These are phyloP conservation scores for Ascocoryne sarcoides DNA, from an alignment of 2,329 filamentous ascomycete species.

Conservation along the genomic window DNA sequence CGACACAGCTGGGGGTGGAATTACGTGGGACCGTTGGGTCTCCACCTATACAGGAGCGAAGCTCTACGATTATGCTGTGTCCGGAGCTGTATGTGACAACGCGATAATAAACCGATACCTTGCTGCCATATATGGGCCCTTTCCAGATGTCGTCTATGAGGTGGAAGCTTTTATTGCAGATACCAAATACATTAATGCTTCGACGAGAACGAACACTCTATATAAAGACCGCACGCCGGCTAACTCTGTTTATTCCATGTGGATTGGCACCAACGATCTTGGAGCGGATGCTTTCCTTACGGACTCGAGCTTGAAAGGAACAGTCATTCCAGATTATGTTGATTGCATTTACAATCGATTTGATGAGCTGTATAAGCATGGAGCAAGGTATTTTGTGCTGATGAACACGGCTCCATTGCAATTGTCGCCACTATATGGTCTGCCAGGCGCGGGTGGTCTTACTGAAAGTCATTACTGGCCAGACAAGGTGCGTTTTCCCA, in stretches of 20 bases:
- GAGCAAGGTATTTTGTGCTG: conserved; percentile 63
- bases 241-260: conserved; percentile 65
- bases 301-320: conserved; percentile 48
- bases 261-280: conserved; percentile 77
- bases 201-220: conserved; percentile 30
- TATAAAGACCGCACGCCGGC: conserved; percentile 38
- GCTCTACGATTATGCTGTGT: conserved; percentile 62
- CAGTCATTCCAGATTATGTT: conserved; percentile 55
- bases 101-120: conserved; percentile 50
- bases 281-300: conserved; percentile 57
- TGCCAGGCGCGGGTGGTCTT: conserved; percentile 35
- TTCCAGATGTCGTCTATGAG: conserved; percentile 56
- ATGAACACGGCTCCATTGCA: conserved; percentile 62
- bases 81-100: conserved; percentile 65
- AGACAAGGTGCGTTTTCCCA: conserved; percentile 19
- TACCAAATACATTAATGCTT: conserved; percentile 27
- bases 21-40: conserved; percentile 61
- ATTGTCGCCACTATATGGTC: conserved; percentile 56
- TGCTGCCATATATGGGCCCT: conserved; percentile 39
- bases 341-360: conserved; percentile 60
- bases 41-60: conserved; percentile 47
- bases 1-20: conserved; percentile 54
- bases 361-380: conserved; percentile 53
- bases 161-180: conserved; percentile 48
- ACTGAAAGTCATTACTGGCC: conserved; percentile 38